A percentile compares a stretch with the other conserved stretches of the same genome.
phyloP scores from a whole-genome alignment of 768 basidiomycete species.

The Hygrophoropsis aurantiaca region DNA sequence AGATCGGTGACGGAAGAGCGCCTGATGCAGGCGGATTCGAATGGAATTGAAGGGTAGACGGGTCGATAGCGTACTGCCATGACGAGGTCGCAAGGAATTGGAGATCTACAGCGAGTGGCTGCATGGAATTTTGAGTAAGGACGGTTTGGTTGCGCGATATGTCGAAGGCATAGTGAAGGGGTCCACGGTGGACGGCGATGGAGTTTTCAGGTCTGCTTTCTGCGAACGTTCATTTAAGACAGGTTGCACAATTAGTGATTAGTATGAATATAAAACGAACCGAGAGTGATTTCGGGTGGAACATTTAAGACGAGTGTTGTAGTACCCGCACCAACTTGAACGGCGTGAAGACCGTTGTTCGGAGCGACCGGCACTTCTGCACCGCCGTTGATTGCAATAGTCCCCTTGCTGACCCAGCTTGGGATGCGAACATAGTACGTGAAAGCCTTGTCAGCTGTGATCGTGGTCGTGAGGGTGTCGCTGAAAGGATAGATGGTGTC shows the following conservation, averaged over 20 bases:
- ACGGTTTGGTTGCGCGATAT: slow-evolving; percentile 37
- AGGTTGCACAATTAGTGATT: not conserved
- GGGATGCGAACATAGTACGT: slow-evolving; percentile 51
- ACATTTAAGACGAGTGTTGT: slow-evolving; percentile 46
- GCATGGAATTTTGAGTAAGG: slow-evolving; percentile 40
- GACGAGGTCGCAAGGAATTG: slow-evolving; percentile 46
- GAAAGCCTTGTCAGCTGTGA: slow-evolving; percentile 42
- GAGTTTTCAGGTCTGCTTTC: slow-evolving; percentile 52
- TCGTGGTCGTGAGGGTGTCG: slow-evolving; percentile 45
- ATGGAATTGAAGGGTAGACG: slow-evolving; percentile 37
- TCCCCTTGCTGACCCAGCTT: slow-evolving; percentile 48
- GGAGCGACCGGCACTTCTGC: slow-evolving; percentile 37
- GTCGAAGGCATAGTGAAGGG: slow-evolving; percentile 56
- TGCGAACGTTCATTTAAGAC: slow-evolving; percentile 17
- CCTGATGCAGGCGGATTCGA: slow-evolving; percentile 32
- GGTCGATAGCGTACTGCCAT: slow-evolving; percentile 60
- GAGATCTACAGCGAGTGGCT: slow-evolving; percentile 48
- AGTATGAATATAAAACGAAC: slow-evolving; percentile 19
- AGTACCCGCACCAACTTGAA: slow-evolving; percentile 39
- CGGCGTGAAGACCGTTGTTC: slow-evolving; percentile 43
- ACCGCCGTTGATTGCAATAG: slow-evolving; percentile 39
- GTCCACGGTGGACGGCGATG: slow-evolving; percentile 53
- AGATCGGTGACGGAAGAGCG: slow-evolving; percentile 44
- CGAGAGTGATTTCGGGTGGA: slow-evolving; percentile 47
- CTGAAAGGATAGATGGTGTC: slow-evolving; percentile 54